These are phyloP conservation scores for Lichenothelia convexa DNA, from an alignment of 495 filamentous ascomycete genomes.

Conservation along the genomic window DNA sequence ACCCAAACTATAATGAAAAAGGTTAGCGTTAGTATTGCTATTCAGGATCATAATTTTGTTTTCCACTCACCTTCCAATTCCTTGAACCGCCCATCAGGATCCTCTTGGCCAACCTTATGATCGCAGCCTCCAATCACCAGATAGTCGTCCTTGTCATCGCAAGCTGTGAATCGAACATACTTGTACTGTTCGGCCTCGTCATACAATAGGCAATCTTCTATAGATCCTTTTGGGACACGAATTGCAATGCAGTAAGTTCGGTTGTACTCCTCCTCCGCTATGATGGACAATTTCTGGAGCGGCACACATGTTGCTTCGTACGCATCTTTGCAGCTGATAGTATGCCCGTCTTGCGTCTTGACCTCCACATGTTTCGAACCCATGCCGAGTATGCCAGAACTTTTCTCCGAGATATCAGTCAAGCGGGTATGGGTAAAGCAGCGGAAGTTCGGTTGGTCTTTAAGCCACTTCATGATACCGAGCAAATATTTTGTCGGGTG, in stretches of 20 bases:
- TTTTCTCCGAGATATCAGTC: slow-evolving; percentile 28
- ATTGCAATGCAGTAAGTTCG: slow-evolving; percentile 40
- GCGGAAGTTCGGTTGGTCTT: slow-evolving; percentile 30
- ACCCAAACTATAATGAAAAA: too few species aligned
- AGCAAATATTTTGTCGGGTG: slow-evolving; percentile 38
- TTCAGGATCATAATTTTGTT: too few species aligned
- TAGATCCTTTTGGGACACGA: slow-evolving; percentile 29
- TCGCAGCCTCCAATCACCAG: slow-evolving; percentile 39
- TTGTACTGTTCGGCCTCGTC: slow-evolving; percentile 35
- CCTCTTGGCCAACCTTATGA: slow-evolving; percentile 41
- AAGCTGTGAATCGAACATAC: slow-evolving; percentile 33
- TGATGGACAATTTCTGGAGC: slow-evolving; percentile 33
- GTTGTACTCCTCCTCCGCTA: slow-evolving; percentile 30
- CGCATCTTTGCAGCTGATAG: slow-evolving; percentile 28
- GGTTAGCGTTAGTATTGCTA: too few species aligned
- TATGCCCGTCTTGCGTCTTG: slow-evolving; percentile 27
- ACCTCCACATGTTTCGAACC: slow-evolving; percentile 15
- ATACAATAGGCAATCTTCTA: slow-evolving; percentile 37
- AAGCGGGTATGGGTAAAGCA: slow-evolving; percentile 35
- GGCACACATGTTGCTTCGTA: slow-evolving; percentile 38
- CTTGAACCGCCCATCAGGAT: slow-evolving; percentile 20
- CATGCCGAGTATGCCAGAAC: slow-evolving; percentile 15
- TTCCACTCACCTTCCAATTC: slow-evolving; percentile 31
- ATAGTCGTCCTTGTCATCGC: slow-evolving; percentile 34
- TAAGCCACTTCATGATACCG: slow-evolving; percentile 31